Evolutionary conservation across 768 basidiomycete species (phyloP).

Genomic region (Leccinum pellstonianum): DNA sequence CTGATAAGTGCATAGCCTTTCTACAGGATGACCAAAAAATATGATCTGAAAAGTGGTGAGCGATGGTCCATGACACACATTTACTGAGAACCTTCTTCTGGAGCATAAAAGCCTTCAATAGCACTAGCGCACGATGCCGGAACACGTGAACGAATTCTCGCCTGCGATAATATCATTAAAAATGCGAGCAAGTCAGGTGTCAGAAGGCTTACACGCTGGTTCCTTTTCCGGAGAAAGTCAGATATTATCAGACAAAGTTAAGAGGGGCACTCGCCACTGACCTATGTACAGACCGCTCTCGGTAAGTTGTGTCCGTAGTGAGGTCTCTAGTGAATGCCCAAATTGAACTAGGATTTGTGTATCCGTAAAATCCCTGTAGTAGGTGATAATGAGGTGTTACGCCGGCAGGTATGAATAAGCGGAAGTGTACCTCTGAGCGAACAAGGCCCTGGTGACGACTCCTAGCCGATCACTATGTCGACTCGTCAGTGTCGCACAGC

Average conservation of each 20-base stretch:
- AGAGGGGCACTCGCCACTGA: slow-evolving; percentile 33
- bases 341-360: slow-evolving; percentile 90
- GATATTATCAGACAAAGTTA: neutral
- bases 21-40: slow-evolving; percentile 96
- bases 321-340: slow-evolving; percentile 68
- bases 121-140: slow-evolving; percentile 85
- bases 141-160: slow-evolving; percentile 93
- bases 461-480: slow-evolving; percentile 81
- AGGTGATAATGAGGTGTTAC: neutral
- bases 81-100: slow-evolving; percentile 73
- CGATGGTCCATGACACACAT: slow-evolving; percentile 2
- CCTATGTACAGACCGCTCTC: slow-evolving; percentile 97
- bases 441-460: slow-evolving; percentile 89
- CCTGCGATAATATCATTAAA: slow-evolving; percentile 38
- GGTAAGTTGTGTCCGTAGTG: slow-evolving; percentile 76
- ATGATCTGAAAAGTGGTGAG: slow-evolving; percentile 61
- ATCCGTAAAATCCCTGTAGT: slow-evolving; percentile 77
- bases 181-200: neutral
- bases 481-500: slow-evolving; percentile 4
- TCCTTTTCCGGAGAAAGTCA: slow-evolving; percentile 41
- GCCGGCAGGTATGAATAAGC: neutral
- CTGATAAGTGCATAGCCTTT: slow-evolving; percentile 94
- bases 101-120: slow-evolving; percentile 92
- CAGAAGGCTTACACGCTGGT: slow-evolving; percentile 59
- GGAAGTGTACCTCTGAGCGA: slow-evolving; percentile 66